Base-by-base conservation (phyloP, 2,329 filamentous ascomycete genomes). In the Stagonosporopsis chrysanthemi region DNA sequence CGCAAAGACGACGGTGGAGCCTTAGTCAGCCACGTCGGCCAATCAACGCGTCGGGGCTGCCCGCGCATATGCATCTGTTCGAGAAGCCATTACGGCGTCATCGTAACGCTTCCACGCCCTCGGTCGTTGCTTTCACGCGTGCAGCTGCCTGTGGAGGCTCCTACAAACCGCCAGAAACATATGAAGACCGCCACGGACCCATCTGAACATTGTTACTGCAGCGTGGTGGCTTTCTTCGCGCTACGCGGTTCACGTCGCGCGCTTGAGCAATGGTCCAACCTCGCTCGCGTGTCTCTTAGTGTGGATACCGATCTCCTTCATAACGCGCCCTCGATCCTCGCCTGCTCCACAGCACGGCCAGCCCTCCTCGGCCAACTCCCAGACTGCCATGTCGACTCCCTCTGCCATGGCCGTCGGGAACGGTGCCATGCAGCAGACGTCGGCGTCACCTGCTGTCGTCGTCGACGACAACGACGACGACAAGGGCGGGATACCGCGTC, bases 181-280 rank as follows among this genome's bases (percentile, higher is more conserved):
- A 56, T 52, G 58, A 59, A 33, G 7, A 24, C 15, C 19, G 8
- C 5, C 14, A 26, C 43, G 29, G 43, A 28, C 39, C 57, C 24
- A 28, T 47, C 59, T 50, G 23, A 65, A 66, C 57, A 50, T 57
- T 46, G 14, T 38, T 39, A 39, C 48, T 46, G 41, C 45, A 38
- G 49, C 47, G 45, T 39, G 43, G 40, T 26, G 39, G 19, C 49
- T 49, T 40, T 39, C 14, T n/a, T 56, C 58, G 58, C 54, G 62
- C 57, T 66, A 52, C 52, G 53, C 60, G 52, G 60, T 64, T 62
- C 62, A 60, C 55, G 42, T 57, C 52, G 73, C 73, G 73, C 71
- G 73, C 70, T 60, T 65, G 48, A 52, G 72, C 70, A 68, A 75
- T 65, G 63, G 61, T 61, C 66, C 73, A 75, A 66, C 73, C 72